Evolutionary conservation across 2,329 filamentous ascomycete species (phyloP), one percentile per base, ranked within the genome.

Genomic region (Drechslerella coelobrocha): DNA sequence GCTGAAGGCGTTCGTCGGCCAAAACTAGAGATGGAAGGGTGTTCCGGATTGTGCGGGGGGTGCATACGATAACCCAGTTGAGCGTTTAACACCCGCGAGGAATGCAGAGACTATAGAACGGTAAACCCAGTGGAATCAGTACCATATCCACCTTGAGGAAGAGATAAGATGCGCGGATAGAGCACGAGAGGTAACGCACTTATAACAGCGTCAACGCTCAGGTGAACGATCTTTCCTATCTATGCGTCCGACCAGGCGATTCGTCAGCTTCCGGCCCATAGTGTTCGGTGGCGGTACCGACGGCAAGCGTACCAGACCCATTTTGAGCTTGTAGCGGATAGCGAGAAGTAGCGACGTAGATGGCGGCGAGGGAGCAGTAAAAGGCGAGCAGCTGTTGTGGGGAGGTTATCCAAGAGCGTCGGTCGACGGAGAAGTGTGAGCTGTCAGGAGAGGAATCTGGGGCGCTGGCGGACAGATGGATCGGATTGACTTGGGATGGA

Each of bases 51-150:
- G 73, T 66, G 72, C 72, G 73, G 66, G 56, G 63, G 74, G 71
- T 66, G 89, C 90, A 86, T 90, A 99, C 94, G 92, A 97, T 82
- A 99, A 84, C 77, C 94, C 94, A 72, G 94, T 97, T 74, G 93
- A 97, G 76, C 94, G 91, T 83, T 96, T 95, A 83, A 99, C 92
- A 77, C 94, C 94, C 39, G 94, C 94, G 75, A 99, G 88, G 79
- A 97, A 93, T 73, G 94, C 91, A 77, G 94, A 99, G 80, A 99
- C 90, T 71, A n/a, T 37, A 47, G 23, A n/a, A 29, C 14, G 8
- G n/a, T 26, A 23, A n/a, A n/a, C n/a, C n/a, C n/a, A n/a, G n/a
- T n/a, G n/a, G n/a, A n/a, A n/a, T n/a, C n/a, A n/a, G n/a, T n/a
- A n/a, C n/a, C n/a, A n/a, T n/a, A n/a, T n/a, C n/a, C n/a, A n/a